A percentile compares a stretch with the other conserved stretches of the same genome.
phyloP scores from a whole-genome alignment of 1,284 basidiomycete genomes.

The Neotropicomus parvogracilis region DNA sequence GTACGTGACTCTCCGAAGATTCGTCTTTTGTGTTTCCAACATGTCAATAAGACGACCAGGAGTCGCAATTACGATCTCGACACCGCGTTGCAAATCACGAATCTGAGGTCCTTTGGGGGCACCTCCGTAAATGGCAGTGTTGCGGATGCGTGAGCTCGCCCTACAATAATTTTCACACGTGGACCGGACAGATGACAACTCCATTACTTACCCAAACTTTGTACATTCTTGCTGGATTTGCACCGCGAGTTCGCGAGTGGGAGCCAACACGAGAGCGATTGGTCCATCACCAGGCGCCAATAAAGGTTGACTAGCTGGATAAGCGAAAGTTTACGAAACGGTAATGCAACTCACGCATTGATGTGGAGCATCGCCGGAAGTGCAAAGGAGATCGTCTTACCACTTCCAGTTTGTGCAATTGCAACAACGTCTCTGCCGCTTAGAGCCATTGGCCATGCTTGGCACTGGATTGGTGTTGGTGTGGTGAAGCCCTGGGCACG shows the following conservation, averaged over 20 bases:
- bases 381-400: conserved; percentile 97
- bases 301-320: conserved; percentile 73
- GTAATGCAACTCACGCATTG: conserved; percentile 74
- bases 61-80: conserved; percentile 94
- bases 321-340: neutral
- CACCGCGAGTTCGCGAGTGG: conserved; percentile 96
- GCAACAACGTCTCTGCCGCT: conserved; percentile 94
- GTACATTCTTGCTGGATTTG: conserved; percentile 99
- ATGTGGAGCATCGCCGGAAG: conserved; percentile 99
- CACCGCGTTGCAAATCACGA: conserved; percentile 93
- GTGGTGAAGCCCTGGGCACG: conserved; percentile 86
- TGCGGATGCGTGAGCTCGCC: conserved; percentile 93
- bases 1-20: conserved; percentile 93
- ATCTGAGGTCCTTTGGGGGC: conserved; percentile 98
- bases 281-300: conserved; percentile 94
- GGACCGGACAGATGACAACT: neutral
- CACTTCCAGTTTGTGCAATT: conserved; percentile 94
- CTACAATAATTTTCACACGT: conserved; percentile 35
- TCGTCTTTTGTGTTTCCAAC: conserved; percentile 95
- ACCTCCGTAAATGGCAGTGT: conserved; percentile 98
- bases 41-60: conserved; percentile 91
- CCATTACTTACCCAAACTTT: conserved; percentile 78
- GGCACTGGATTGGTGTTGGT: conserved; percentile 95
- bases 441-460: conserved; percentile 97
- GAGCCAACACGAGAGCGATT: conserved; percentile 94